A percentile compares a stretch with the other conserved stretches of the same genome.
These are phyloP conservation scores for Penicillium italicum DNA, from an alignment of 2,329 filamentous ascomycete genomes.

Conservation along the genomic window DNA sequence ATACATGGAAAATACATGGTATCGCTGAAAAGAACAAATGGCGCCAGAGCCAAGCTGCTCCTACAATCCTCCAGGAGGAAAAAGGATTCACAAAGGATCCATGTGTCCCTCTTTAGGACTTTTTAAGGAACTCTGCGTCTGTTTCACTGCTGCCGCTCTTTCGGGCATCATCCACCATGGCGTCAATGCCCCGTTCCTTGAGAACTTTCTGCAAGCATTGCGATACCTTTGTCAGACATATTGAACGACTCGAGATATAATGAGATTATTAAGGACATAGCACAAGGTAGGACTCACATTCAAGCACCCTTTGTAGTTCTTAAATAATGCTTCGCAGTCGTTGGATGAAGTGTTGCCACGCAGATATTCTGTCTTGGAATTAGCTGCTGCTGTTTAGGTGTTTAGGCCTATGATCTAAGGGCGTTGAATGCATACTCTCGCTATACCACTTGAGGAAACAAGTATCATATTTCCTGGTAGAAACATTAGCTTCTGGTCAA, in stretches of 20 bases:
- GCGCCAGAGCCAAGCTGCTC: neutral
- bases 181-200: constrained; percentile 86
- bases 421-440: constrained; percentile 63
- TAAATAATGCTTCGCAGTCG: constrained; percentile 82
- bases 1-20: neutral
- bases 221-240: neutral
- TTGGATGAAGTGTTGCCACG: constrained; percentile 77
- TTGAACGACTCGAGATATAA: neutral
- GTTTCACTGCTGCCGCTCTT: constrained; percentile 80
- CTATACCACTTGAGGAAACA: constrained; percentile 99
- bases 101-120: constrained; percentile 14
- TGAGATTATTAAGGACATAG: neutral
- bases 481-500: neutral
- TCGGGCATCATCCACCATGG: constrained; percentile 84
- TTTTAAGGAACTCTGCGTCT: constrained; percentile 64
- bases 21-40: constrained; percentile 5
- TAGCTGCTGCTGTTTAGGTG: constrained; percentile 6
- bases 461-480: constrained; percentile 78
- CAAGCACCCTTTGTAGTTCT: constrained; percentile 82
- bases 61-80: neutral
- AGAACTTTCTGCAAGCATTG: constrained; percentile 66
- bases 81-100: neutral
- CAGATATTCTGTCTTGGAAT: constrained; percentile 67
- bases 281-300: constrained; percentile 54
- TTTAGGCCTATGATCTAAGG: neutral